These are phyloP conservation scores for Pichia exigua DNA, from an alignment of 805 yeast species.

Conservation along the genomic window DNA sequence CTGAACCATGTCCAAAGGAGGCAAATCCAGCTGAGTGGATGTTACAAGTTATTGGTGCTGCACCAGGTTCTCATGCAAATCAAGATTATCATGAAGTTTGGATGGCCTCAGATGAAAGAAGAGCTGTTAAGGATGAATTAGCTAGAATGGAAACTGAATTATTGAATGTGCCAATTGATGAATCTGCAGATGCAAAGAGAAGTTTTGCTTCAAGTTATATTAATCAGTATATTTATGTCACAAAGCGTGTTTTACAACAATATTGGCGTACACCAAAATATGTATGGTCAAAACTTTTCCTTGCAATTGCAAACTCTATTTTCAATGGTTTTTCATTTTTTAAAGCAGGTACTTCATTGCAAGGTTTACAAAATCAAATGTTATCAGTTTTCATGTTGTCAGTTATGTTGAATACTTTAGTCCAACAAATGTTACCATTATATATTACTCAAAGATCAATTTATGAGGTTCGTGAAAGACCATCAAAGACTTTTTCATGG, in stretches of 20 bases:
- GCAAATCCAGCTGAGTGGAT: conserved; percentile 91
- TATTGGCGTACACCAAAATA: conserved; percentile 59
- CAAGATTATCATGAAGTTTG: conserved; percentile 74
- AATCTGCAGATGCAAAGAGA: conserved; percentile 25
- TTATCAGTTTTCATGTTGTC: conserved; percentile 64
- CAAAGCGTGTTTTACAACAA: conserved; percentile 48
- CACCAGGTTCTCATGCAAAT: conserved; percentile 67
- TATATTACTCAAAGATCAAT: conserved; percentile 55
- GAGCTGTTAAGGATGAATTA: conserved; percentile 52
- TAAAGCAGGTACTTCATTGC: conserved; percentile 53
- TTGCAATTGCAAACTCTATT: conserved; percentile 46
- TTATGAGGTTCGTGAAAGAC: conserved; percentile 68
- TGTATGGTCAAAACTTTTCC: conserved; percentile 47
- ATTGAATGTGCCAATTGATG: conserved; percentile 29
- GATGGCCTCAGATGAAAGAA: conserved; percentile 59
- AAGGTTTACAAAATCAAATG: conserved; percentile 79
- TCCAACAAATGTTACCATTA: conserved; percentile 57
- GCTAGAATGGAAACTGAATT: conserved; percentile 56
- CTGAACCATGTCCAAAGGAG: conserved; percentile 54
- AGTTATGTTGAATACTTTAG: conserved; percentile 45
- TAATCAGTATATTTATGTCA: conserved; percentile 37
- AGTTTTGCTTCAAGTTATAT: conserved; percentile 40
- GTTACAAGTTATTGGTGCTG: conserved; percentile 79
- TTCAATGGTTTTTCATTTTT: conserved; percentile 66
- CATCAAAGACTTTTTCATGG: conserved; percentile 68